A percentile compares a stretch with the other conserved stretches of the same genome.
phyloP scores from a whole-genome alignment of 2,329 filamentous ascomycete genomes.

The Colletotrichum sp. region DNA sequence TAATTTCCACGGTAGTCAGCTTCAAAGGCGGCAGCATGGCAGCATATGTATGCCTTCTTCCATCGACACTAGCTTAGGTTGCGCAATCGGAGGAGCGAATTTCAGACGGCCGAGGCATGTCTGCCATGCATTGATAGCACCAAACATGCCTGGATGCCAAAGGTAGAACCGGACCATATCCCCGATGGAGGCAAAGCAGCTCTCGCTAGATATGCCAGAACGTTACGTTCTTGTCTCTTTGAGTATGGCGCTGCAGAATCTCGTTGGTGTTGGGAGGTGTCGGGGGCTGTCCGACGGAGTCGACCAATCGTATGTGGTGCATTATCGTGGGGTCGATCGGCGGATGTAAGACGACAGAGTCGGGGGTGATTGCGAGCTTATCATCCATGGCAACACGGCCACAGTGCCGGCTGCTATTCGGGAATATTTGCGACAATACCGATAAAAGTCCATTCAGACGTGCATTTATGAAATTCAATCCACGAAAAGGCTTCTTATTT shows the following conservation, averaged over 20 bases:
- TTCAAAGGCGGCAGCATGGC: neutral
- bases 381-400: neutral
- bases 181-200: neutral
- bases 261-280: neutral
- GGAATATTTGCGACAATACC: neutral
- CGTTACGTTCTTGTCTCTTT: neutral
- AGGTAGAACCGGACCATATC: neutral
- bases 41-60: neutral
- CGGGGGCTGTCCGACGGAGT: neutral
- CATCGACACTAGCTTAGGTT: neutral
- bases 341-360: constrained; percentile 7
- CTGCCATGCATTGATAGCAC: neutral
- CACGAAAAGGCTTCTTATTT: neutral
- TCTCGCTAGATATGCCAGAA: neutral
- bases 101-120: neutral
- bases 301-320: neutral
- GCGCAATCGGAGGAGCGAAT: neutral
- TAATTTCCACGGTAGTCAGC: fast-evolving
- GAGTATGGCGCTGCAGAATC: neutral
- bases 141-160: neutral
- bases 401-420: neutral
- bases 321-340: neutral
- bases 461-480: neutral
- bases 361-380: constrained; percentile 11
- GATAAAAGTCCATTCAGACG: neutral